These are phyloP conservation scores for Hymenoscyphus albidus DNA, from an alignment of 2,329 filamentous ascomycete genomes.

Conservation along the genomic window DNA sequence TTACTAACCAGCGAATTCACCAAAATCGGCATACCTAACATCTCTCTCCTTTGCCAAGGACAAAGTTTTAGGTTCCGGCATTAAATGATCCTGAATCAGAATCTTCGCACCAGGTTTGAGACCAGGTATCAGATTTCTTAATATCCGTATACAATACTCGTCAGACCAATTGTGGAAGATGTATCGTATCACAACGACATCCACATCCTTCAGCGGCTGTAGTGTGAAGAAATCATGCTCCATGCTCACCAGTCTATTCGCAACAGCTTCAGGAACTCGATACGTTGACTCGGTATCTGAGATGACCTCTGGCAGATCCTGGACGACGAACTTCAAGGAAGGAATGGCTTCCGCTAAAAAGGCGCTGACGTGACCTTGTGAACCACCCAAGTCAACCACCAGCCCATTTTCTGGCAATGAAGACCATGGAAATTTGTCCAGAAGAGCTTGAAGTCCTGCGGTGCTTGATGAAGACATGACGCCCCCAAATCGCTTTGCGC, in stretches of 20 bases:
- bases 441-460: conserved; percentile 11
- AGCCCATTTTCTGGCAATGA: not conserved
- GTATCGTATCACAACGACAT: conserved; percentile 44
- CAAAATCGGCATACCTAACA: conserved; percentile 4
- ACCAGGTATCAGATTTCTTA: conserved; percentile 38
- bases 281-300: conserved; percentile 5
- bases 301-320: conserved; percentile 31
- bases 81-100: conserved; percentile 27
- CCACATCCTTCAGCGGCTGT: conserved; percentile 38
- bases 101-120: conserved; percentile 41
- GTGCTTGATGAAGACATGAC: conserved; percentile 40
- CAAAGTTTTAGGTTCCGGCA: conserved; percentile 13
- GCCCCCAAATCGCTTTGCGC: conserved; percentile 46
- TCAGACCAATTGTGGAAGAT: conserved; percentile 49
- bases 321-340: conserved; percentile 27
- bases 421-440: conserved; percentile 13
- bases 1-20: no score
- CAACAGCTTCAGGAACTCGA: conserved; percentile 16
- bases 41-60: conserved; percentile 11
- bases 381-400: conserved; percentile 26
- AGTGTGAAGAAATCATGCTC: conserved; percentile 44
- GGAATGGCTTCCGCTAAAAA: conserved; percentile 22
- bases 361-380: conserved; percentile 26
- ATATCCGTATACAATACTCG: conserved; percentile 36
- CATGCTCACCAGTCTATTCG: conserved; percentile 29